Conservation (phyloP, 441 rosid genomes). For the Aquilaria agallochum region DNA sequence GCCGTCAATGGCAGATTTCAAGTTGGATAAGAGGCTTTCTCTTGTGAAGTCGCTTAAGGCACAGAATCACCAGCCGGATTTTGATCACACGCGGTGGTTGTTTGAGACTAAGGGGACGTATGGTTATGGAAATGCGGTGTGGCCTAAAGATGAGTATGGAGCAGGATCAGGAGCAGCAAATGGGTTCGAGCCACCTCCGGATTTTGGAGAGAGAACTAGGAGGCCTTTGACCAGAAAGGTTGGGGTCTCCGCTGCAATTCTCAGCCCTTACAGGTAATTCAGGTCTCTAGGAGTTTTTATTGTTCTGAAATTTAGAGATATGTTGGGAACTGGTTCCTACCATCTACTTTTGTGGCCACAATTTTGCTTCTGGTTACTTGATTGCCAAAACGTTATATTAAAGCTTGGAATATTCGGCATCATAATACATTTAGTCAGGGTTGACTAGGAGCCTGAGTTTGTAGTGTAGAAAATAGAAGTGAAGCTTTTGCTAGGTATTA, state of each 20-base stretch:
- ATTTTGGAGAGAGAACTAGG: conserved; percentile 59
- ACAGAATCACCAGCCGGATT: conserved; percentile 52
- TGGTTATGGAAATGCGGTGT: conserved; percentile 85
- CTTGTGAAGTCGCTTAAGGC: conserved; percentile 73
- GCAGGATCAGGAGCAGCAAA: conserved; percentile 50
- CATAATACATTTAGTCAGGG: no score
- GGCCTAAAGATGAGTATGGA: conserved; percentile 86
- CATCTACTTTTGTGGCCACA: no score
- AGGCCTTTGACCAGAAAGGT: conserved; percentile 80
- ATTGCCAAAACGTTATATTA: no score
- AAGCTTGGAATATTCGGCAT: no score
- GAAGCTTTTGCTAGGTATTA: no score
- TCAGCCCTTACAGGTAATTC: conserved; percentile 83
- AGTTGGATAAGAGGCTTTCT: conserved; percentile 70
- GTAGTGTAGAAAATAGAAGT: no score
- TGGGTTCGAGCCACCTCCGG: conserved; percentile 66
- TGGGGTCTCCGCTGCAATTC: conserved; percentile 63
- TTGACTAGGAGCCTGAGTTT: no score
- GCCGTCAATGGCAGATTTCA: conserved; percentile 49
- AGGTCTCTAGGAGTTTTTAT: no score
- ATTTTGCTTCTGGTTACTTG: no score
- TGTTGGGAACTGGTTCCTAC: no score
- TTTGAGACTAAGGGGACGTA: conserved; percentile 92
- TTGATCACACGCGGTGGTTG: conserved; percentile 86
- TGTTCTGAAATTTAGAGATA: no score